Percentiles rank a stretch among this genome's conserved stretches.
Conservation (phyloP, 805 yeast genomes). For the Candida pseudoglaebosa region DNA sequence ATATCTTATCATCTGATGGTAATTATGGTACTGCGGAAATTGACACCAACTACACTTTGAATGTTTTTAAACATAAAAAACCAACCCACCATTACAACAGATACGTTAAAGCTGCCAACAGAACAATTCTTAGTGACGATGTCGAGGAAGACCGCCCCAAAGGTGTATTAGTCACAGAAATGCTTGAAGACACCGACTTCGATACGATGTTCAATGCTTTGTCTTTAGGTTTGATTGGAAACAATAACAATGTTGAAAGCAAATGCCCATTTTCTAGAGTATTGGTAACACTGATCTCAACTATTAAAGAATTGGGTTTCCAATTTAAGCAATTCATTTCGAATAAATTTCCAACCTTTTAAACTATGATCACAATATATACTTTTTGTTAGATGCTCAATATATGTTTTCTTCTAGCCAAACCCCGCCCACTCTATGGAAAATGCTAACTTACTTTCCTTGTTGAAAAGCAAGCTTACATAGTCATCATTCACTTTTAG, state of each 20-base stretch:
- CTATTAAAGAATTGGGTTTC: no score
- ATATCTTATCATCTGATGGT: slow-evolving; percentile 20
- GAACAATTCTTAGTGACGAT: slow-evolving; percentile 20
- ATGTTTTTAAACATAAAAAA: neutral
- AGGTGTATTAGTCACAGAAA: neutral
- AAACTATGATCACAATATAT: no score
- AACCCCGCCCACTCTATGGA: slow-evolving; percentile 97
- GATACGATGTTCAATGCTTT: neutral
- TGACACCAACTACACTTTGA: slow-evolving; percentile 25
- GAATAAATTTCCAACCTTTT: no score
- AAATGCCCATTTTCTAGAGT: no score
- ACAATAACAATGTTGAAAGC: no score
- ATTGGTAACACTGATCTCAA: no score
- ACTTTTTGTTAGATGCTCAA: neutral
- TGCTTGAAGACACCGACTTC: neutral
- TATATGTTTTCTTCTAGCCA: slow-evolving; percentile 44
- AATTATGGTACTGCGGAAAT: slow-evolving; percentile 28
- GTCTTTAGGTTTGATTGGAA: no score
- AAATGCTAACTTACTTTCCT: slow-evolving; percentile 43
- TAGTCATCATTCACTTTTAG: slow-evolving; percentile 1
- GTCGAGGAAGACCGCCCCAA: neutral
- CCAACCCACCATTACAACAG: slow-evolving; percentile 20
- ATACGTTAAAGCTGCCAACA: slow-evolving; percentile 30
- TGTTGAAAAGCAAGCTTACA: slow-evolving; percentile 5
- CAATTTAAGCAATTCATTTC: no score